Evolutionary conservation across 208 protist species (phyloP).

Genomic region (Leishmania aethiopica): DNA sequence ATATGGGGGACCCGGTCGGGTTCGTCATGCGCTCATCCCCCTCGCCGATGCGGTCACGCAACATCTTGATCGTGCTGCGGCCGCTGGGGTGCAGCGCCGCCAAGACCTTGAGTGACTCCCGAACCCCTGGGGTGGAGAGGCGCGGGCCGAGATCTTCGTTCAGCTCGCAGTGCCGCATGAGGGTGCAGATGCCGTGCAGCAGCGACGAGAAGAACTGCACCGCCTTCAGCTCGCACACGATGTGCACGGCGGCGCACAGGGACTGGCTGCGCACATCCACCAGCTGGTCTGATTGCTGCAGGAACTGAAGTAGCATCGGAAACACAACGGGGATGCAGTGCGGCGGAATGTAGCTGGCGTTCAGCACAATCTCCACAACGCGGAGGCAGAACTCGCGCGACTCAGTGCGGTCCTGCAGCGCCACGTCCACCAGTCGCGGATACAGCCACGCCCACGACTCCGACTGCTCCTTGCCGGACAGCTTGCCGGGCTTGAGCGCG

Average conservation of each 20-base stretch:
- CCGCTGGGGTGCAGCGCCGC: constrained; percentile 71
- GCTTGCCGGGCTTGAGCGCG: constrained; percentile 88
- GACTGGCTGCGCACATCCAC: constrained; percentile 85
- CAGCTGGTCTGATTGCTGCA: constrained; percentile 86
- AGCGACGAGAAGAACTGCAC: constrained; percentile 85
- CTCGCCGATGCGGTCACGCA: constrained; percentile 66
- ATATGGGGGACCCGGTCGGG: constrained; percentile 11
- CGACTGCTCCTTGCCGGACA: constrained; percentile 89
- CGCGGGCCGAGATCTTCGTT: constrained; percentile 80
- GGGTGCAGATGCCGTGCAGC: constrained; percentile 79
- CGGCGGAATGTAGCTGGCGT: constrained; percentile 88
- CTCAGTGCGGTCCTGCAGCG: constrained; percentile 85
- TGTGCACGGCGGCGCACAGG: constrained; percentile 81
- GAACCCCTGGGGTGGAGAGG: constrained; percentile 76
- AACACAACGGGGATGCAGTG: constrained; percentile 90
- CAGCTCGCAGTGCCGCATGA: constrained; percentile 86
- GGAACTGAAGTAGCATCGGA: constrained; percentile 85
- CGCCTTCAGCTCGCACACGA: constrained; percentile 89
- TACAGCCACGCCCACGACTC: constrained; percentile 93
- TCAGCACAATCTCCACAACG: constrained; percentile 86
- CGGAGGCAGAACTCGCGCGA: constrained; percentile 88
- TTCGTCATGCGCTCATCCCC: constrained; percentile 42
- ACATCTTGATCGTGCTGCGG: constrained; percentile 59
- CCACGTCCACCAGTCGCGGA: constrained; percentile 88
- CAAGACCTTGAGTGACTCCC: constrained; percentile 79